Conservation (phyloP, 805 yeast species). For the Saccharomycopsis amapae region DNA sequence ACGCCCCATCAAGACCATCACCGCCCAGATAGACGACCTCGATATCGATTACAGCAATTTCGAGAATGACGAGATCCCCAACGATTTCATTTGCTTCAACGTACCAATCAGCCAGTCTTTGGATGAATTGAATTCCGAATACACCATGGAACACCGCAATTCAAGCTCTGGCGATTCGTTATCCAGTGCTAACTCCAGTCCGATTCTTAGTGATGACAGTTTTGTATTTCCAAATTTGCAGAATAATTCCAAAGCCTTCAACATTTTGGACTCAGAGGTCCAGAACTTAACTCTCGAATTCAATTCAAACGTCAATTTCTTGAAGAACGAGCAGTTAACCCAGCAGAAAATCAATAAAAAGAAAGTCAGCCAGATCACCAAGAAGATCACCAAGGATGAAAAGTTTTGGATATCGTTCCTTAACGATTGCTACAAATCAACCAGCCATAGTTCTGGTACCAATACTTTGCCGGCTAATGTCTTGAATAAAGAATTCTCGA, state of each 20-base stretch:
- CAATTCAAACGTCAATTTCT: conserved; percentile 15
- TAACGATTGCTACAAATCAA: conserved; percentile 13
- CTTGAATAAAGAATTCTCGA: conserved; percentile 15
- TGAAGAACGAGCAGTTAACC: conserved; percentile 15
- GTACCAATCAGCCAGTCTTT: conserved; percentile 21
- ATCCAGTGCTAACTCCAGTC: conserved; percentile 11
- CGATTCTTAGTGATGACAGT: conserved; percentile 19
- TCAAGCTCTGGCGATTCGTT: not conserved
- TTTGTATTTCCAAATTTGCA: conserved; percentile 17
- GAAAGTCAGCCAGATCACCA: conserved; percentile 15
- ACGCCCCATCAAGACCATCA: too few species aligned
- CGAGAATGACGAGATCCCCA: conserved; percentile 20
- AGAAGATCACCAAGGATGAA: conserved; percentile 17
- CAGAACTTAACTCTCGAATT: conserved; percentile 21
- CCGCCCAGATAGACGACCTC: conserved; percentile 5
- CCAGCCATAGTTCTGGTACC: not conserved
- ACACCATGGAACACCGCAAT: not conserved
- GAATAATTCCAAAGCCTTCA: conserved; percentile 18
- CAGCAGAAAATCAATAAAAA: conserved; percentile 20
- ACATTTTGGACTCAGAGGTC: conserved; percentile 18
- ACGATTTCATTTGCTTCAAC: conserved; percentile 21
- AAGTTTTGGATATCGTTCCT: conserved; percentile 20
- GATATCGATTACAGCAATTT: conserved; percentile 19
- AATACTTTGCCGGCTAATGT: not conserved
- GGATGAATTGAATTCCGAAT: conserved; percentile 6